phyloP scores from a whole-genome alignment of 2,329 filamentous ascomycete genomes.

The Diaporthe destruens region DNA sequence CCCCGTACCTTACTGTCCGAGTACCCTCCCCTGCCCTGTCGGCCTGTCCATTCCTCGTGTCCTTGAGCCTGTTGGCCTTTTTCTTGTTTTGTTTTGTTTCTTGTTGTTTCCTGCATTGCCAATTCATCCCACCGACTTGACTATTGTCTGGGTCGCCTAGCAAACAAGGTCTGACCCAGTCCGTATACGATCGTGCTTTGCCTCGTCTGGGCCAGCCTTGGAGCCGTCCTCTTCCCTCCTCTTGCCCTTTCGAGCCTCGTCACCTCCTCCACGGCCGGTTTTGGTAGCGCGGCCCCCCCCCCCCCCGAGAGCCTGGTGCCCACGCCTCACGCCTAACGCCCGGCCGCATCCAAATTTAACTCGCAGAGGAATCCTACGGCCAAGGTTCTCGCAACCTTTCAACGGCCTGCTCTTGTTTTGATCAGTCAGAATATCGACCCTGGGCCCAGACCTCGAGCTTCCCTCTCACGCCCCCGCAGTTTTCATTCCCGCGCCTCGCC shows the following conservation, averaged over 20 bases:
- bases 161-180: conserved; percentile 17
- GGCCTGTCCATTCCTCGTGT: conserved; percentile 5
- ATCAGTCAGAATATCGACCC: conserved; percentile 4
- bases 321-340: conserved; percentile 15
- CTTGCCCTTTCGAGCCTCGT: conserved; percentile 9
- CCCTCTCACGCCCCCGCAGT: conserved; percentile 16
- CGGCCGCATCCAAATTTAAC: conserved; percentile 19
- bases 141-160: conserved; percentile 20
- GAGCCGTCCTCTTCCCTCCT: conserved; percentile 14
- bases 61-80: conserved; percentile 3
- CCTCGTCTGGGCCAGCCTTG: neutral
- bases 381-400: conserved; percentile 21
- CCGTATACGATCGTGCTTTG: conserved; percentile 2
- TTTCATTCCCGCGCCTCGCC: conserved; percentile 1
- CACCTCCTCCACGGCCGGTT: neutral
- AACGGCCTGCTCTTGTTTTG: neutral
- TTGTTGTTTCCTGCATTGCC: conserved; percentile 12
- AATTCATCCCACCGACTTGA: neutral
- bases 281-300: neutral
- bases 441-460: neutral
- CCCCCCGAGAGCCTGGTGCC: neutral
- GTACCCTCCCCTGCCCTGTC: neutral
- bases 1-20: neutral
- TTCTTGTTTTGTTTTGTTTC: conserved; percentile 31
- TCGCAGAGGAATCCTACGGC: conserved; percentile 8